A percentile compares a stretch with the other conserved stretches of the same genome.
Evolutionary conservation across 495 filamentous ascomycete genomes (phyloP).

Genomic region (Annulohypoxylon stygium): DNA sequence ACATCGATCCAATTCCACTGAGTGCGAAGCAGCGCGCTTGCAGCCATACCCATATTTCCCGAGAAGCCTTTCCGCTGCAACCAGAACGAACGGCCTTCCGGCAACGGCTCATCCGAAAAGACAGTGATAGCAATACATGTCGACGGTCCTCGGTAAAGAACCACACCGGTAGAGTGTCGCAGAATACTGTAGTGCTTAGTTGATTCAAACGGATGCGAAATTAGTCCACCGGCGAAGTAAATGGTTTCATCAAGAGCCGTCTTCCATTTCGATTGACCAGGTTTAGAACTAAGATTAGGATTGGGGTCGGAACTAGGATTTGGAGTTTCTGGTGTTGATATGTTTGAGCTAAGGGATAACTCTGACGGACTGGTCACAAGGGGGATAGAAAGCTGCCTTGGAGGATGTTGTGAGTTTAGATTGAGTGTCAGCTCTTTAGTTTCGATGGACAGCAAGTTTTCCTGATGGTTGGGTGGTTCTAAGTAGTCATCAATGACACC

Average conservation of each 20-base stretch:
- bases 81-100: slow-evolving; percentile 71
- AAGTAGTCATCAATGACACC: slow-evolving; percentile 48
- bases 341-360: slow-evolving; percentile 33
- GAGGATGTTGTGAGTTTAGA: slow-evolving; percentile 7
- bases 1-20: slow-evolving; percentile 73
- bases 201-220: slow-evolving; percentile 72
- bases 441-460: slow-evolving; percentile 10
- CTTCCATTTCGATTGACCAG: slow-evolving; percentile 53
- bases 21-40: slow-evolving; percentile 69
- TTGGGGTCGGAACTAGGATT: background rate
- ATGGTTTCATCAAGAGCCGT: slow-evolving; percentile 67
- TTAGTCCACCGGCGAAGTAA: slow-evolving; percentile 73
- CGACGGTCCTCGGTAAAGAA: slow-evolving; percentile 72
- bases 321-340: slow-evolving; percentile 17
- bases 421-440: slow-evolving; percentile 32
- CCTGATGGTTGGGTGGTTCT: slow-evolving; percentile 32
- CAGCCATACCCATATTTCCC: slow-evolving; percentile 75
- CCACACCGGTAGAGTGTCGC: slow-evolving; percentile 71
- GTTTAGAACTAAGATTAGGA: slow-evolving; percentile 6
- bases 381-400: slow-evolving; percentile 32
- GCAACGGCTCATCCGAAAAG: slow-evolving; percentile 70
- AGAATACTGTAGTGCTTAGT: slow-evolving; percentile 76
- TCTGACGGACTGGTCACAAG: slow-evolving; percentile 43
- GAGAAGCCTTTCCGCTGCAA: slow-evolving; percentile 75
- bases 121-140: slow-evolving; percentile 73